Evolutionary conservation across 139 green algal species (phyloP), one percentile per base, ranked within the genome.

Genomic region (Gonium pectorale): DNA sequence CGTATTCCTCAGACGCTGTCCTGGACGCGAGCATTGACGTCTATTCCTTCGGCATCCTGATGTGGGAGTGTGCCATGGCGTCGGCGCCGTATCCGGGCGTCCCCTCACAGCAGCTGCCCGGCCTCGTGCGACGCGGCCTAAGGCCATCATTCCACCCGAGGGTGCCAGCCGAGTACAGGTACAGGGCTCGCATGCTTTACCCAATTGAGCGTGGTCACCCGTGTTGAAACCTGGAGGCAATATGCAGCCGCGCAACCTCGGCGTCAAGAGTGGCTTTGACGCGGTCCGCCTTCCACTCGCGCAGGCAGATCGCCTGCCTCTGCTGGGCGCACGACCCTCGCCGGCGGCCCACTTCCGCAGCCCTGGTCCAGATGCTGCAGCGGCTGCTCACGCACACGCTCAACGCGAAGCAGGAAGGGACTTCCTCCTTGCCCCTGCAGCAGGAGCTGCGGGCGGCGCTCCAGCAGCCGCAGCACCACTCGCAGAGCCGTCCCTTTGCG

Each of bases 21-120:
- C 37, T 80, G 33, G 72, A 80, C 52, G 35, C 72, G 6, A 41
- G 29, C 24, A 85, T 85, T 6, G 83, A 88, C 67, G 71, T 88
- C 9, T 88, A 86, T 56, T 54, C 62, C 44, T 86, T 88, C 38
- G 83, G 83, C 33, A 79, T 88, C 62, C n/a, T 88, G 38, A 88
- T 88, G 83, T 88, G 83, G 83, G 68, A 88, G 83, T 62, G 51
- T 33, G 33, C 73, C 69, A 80, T 67, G 68, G 52, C 33, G 5
- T 37, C 60, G 22, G 31, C 67, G 54, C 54, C 69, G 41, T 81
- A 86, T 56, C 24, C 19, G 7, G 80, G 80, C 22, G 73, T 68
- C 37, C 24, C 52, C 24, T 9, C 73, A 19, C 31, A 40, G 46
- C 70, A 79, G 70, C 70, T 79, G n/a, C 70, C 70, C 17, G n/a